A percentile compares a stretch with the other conserved stretches of the same genome.
Conservation (phyloP, 2,329 filamentous ascomycete genomes). For the Fusarium cicatricum region DNA sequence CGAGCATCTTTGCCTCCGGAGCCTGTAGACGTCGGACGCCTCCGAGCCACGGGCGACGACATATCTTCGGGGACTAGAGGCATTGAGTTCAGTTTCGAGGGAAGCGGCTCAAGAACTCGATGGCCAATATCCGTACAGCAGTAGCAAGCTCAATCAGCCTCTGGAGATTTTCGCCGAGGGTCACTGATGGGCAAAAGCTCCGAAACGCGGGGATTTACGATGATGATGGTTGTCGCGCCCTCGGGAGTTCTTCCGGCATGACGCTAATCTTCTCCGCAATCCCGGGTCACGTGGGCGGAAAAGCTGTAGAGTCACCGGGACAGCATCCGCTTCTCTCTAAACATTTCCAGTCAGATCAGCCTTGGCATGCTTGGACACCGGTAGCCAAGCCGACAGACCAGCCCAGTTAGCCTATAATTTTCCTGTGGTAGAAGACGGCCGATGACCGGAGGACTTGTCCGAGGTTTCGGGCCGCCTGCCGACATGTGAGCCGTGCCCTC, state of each 20-base stretch:
- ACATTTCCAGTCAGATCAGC: too few relatives aligned
- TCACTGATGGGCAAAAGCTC: slow-evolving; percentile 17
- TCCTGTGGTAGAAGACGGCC: too few relatives aligned
- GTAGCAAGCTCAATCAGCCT: neutral
- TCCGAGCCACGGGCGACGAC: slow-evolving; percentile 36
- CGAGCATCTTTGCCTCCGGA: slow-evolving; percentile 35
- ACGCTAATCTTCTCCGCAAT: slow-evolving; percentile 1
- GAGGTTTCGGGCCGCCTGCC: neutral
- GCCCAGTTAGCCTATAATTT: too few relatives aligned
- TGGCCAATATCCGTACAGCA: neutral
- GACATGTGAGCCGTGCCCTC: neutral
- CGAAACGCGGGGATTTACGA: slow-evolving; percentile 21
- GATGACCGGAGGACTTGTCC: neutral
- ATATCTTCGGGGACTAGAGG: slow-evolving; percentile 18
- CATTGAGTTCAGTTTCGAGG: slow-evolving; percentile 10
- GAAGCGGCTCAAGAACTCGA: neutral
- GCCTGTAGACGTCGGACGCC: slow-evolving; percentile 30
- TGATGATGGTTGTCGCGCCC: slow-evolving; percentile 27
- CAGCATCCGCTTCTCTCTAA: neutral
- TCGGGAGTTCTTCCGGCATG: slow-evolving; percentile 26
- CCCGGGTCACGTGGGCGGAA: slow-evolving; percentile 24
- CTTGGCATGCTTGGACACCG: too few relatives aligned
- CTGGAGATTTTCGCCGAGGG: slow-evolving; percentile 25
- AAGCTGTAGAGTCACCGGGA: neutral
- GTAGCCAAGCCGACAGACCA: too few relatives aligned